Evolutionary conservation across 225 moss, liverwort and hornwort species (phyloP), one percentile per base, ranked within the genome.

Genomic region (Lunularia cruciata): DNA sequence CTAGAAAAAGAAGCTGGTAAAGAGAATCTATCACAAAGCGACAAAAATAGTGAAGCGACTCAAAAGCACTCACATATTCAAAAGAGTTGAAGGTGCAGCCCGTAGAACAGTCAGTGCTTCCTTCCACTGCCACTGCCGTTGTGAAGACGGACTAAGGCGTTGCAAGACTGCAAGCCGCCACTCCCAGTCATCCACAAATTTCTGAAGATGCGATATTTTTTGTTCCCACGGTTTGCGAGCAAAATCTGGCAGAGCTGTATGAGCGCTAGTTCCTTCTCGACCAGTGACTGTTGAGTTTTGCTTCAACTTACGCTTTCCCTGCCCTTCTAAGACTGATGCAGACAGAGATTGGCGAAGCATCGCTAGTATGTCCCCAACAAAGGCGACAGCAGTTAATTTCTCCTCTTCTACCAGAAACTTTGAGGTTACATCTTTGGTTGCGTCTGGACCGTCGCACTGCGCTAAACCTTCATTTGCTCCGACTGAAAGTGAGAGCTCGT

Each of bases 171-270:
- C 84, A 67, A 91, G 83, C 68, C 91, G 94, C 98, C 98, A 98
- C 65, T 87, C 86, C 98, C 98, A 93, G 53, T 93, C 92, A 67
- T 89, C 88, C 34, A 98, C 84, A 76, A 93, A 93, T 64, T 79
- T 79, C 52, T 85, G 76, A 76, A 98, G 58, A 32, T 63, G 69
- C n/a, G 77, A 80, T 58, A 78, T 72, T 69, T 86, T 89, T 60
- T 81, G 87, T 58, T 85, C 80, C 98, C 98, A 93, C 43, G 81
- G 73, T 71, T 83, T 93, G 65, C 81, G 81, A 22, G 86, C 87
- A 75, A 75, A 81, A 56, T 85, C 87, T 57, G 90, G 89, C 57
- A 89, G 84, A 48, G 53, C 77, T 68, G 79, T 67, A 23, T 72
- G 79, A 57, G 60, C 81, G 18, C 76, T 72, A 57, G 62, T 71